Evolutionary conservation across 139 green algal species (phyloP).

Genomic region (Trebouxia sp.): DNA sequence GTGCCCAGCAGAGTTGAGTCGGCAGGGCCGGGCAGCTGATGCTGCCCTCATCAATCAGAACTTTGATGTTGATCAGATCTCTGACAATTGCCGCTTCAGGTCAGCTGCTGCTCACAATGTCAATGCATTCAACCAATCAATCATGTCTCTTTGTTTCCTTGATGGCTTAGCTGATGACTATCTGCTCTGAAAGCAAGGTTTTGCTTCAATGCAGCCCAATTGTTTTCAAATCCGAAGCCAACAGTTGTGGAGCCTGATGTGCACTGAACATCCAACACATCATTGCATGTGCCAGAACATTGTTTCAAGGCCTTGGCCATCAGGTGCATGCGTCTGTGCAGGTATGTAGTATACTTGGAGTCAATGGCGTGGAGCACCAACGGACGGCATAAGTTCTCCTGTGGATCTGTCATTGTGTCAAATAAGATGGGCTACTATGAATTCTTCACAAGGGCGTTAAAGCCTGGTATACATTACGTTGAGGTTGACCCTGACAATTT

Average conservation of each 20-base stretch:
- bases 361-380: slow-evolving; percentile 43
- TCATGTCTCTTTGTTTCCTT: neutral
- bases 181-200: neutral
- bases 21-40: slow-evolving; percentile 24
- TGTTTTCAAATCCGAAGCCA: neutral
- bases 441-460: slow-evolving; percentile 40
- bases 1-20: slow-evolving; percentile 14
- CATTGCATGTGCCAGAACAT: neutral
- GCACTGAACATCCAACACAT: too few species aligned
- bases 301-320: neutral
- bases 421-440: slow-evolving; percentile 42
- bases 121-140: neutral
- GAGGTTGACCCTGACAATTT: slow-evolving; percentile 28
- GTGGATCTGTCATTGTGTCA: slow-evolving; percentile 43
- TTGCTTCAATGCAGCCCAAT: neutral
- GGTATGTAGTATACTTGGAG: slow-evolving; percentile 51
- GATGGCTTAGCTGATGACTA: neutral
- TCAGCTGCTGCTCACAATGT: neutral
- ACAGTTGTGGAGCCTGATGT: too few species aligned
- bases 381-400: slow-evolving; percentile 48
- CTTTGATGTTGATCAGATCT: slow-evolving; percentile 16
- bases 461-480: slow-evolving; percentile 41
- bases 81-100: slow-evolving; percentile 24
- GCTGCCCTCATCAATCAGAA: slow-evolving; percentile 35
- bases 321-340: slow-evolving; percentile 12